A percentile compares a stretch with the other conserved stretches of the same genome.
Conservation (phyloP, 495 filamentous ascomycete genomes). For the Cercophora sp. region DNA sequence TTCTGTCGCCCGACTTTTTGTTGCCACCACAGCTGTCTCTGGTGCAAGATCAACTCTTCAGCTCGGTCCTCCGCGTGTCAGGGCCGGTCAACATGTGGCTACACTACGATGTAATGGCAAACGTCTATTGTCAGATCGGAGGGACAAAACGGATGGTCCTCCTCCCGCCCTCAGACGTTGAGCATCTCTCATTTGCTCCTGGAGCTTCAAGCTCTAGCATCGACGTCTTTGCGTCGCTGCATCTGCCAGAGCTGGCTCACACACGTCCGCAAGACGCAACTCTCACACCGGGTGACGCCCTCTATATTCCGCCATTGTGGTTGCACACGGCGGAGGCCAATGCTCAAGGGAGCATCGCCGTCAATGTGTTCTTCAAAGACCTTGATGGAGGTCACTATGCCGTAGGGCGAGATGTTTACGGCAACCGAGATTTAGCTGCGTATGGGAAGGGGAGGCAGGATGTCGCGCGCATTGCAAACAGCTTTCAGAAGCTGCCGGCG, state of each 20-base stretch:
- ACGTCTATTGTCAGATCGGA: conserved; percentile 75
- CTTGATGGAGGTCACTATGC: conserved; percentile 62
- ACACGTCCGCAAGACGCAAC: conserved; percentile 65
- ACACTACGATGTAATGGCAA: conserved; percentile 91
- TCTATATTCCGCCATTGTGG: conserved; percentile 82
- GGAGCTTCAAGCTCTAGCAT: conserved; percentile 74
- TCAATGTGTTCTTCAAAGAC: conserved; percentile 83
- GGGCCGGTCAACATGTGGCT: conserved; percentile 86
- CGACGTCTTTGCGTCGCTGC: conserved; percentile 57
- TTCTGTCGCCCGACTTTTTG: conserved; percentile 63
- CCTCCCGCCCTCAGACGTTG: conserved; percentile 74
- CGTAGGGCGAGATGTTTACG: conserved; percentile 77
- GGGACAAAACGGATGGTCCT: conserved; percentile 69
- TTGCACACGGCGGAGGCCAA: conserved; percentile 70
- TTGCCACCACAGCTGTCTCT: conserved; percentile 60
- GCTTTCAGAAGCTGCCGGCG: conserved; percentile 62
- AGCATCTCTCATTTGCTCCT: conserved; percentile 62
- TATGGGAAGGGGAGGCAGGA: conserved; percentile 79
- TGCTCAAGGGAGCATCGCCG: conserved; percentile 62
- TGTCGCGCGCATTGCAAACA: conserved; percentile 60
- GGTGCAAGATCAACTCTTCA: conserved; percentile 64
- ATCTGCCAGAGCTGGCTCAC: conserved; percentile 35
- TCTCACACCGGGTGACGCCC: conserved; percentile 65
- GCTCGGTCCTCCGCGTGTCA: conserved; percentile 74
- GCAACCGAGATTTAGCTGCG: conserved; percentile 77